phyloP scores from a whole-genome alignment of 495 filamentous ascomycete species.

The Monascus purpureus region DNA sequence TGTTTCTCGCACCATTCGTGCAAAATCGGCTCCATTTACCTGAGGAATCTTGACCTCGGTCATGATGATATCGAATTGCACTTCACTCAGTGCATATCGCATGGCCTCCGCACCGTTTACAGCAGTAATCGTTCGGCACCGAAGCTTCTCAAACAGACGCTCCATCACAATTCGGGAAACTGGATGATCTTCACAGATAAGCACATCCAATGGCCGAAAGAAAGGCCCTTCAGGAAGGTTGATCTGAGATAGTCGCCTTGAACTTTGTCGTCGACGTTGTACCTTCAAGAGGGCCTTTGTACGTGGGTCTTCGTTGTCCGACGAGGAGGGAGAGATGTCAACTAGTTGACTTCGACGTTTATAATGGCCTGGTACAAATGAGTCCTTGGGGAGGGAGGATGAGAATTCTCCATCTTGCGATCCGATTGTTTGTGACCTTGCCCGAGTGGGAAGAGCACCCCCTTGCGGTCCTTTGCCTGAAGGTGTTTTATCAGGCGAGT shows the following conservation, averaged over 20 bases:
- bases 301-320: constrained; percentile 88
- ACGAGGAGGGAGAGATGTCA: constrained; percentile 93
- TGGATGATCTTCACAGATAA: constrained; percentile 96
- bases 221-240: constrained; percentile 65
- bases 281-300: constrained; percentile 87
- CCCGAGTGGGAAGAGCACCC: constrained; percentile 40
- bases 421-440: constrained; percentile 83
- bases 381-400: constrained; percentile 38
- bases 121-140: constrained; percentile 88
- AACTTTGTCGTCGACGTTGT: constrained; percentile 81
- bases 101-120: constrained; percentile 79
- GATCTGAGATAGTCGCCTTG: constrained; percentile 80
- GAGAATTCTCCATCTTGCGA: constrained; percentile 73
- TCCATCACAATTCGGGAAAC: constrained; percentile 98
- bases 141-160: constrained; percentile 83
- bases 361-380: constrained; percentile 58
- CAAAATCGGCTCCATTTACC: constrained; percentile 87
- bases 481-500: constrained; percentile 37
- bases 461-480: constrained; percentile 29
- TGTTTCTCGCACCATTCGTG: constrained; percentile 91
- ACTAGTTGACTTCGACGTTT: constrained; percentile 90
- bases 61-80: constrained; percentile 91
- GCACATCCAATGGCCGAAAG: constrained; percentile 82
- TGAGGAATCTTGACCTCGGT: constrained; percentile 93
- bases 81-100: constrained; percentile 82